phyloP scores from a whole-genome alignment of 495 filamentous ascomycete genomes.

The Aspergillus indologenus region DNA sequence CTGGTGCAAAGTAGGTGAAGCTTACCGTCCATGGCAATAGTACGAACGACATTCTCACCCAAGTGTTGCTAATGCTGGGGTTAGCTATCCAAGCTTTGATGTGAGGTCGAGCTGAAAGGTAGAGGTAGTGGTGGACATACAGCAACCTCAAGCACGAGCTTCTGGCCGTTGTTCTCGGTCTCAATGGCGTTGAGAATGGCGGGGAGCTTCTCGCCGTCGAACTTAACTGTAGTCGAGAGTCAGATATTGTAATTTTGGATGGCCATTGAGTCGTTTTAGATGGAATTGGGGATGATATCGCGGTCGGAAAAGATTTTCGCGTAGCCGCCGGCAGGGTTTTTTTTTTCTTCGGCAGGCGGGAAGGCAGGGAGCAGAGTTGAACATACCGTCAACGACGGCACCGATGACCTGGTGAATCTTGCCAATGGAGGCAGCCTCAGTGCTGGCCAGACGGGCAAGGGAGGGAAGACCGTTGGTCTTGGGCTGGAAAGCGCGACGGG shows the following conservation, averaged over 20 bases:
- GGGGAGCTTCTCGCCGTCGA: conserved; percentile 90
- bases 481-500: conserved; percentile 67
- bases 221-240: conserved; percentile 67
- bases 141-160: conserved; percentile 93
- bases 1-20: conserved; percentile 13
- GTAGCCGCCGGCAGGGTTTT: conserved; percentile 28
- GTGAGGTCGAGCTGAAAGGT: conserved; percentile 21
- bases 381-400: conserved; percentile 68
- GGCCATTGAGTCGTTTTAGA: conserved; percentile 35
- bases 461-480: conserved; percentile 56
- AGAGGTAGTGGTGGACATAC: conserved; percentile 56
- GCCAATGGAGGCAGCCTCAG: conserved; percentile 60
- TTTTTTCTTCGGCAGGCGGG: not conserved
- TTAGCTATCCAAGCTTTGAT: conserved; percentile 27
- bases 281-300: conserved; percentile 34
- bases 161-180: conserved; percentile 87
- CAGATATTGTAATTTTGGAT: conserved; percentile 36
- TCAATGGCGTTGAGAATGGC: conserved; percentile 96
- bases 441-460: conserved; percentile 69
- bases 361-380: conserved; percentile 18
- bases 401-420: conserved; percentile 85
- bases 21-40: conserved; percentile 99
- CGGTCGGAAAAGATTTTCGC: conserved; percentile 47
- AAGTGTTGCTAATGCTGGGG: conserved; percentile 79
- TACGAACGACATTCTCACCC: conserved; percentile 98